A percentile compares a stretch with the other conserved stretches of the same genome.
phyloP scores from a whole-genome alignment of 2,329 filamentous ascomycete species.

The Pseudocercospora vitis region DNA sequence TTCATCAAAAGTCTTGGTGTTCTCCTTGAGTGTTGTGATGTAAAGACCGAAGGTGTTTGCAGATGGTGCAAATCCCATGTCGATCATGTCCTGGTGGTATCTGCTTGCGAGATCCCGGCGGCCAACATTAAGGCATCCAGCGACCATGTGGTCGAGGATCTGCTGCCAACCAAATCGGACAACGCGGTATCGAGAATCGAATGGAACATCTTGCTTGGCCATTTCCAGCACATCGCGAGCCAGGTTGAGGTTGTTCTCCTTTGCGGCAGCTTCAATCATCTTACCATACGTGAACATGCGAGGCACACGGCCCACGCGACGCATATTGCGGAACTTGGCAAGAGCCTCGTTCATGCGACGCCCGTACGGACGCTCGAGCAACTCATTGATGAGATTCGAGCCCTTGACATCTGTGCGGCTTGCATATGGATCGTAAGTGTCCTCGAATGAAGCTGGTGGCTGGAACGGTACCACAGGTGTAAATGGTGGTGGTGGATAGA shows the following conservation, averaged over 20 bases:
- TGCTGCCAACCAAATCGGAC: slow-evolving; percentile 96
- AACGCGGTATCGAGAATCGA: slow-evolving; percentile 77
- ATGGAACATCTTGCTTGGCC: slow-evolving; percentile 84
- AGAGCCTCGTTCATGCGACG: slow-evolving; percentile 75
- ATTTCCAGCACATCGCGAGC: slow-evolving; percentile 86
- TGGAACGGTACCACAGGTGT: slow-evolving; percentile 48
- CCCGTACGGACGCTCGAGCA: slow-evolving; percentile 77
- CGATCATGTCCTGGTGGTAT: slow-evolving; percentile 86
- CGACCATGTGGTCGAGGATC: slow-evolving; percentile 94
- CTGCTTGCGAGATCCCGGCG: slow-evolving; percentile 78
- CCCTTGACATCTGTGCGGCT: slow-evolving; percentile 90
- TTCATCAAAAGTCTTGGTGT: slow-evolving; percentile 95
- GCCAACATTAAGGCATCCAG: slow-evolving; percentile 80
- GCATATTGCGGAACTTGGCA: slow-evolving; percentile 85
- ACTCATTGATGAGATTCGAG: slow-evolving; percentile 84
- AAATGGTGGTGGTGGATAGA: slow-evolving; percentile 54
- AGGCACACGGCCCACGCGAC: slow-evolving; percentile 84
- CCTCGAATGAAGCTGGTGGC: slow-evolving; percentile 63
- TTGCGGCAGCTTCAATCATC: slow-evolving; percentile 85
- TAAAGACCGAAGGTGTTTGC: slow-evolving; percentile 98
- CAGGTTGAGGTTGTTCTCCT: slow-evolving; percentile 77
- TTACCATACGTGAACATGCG: slow-evolving; percentile 97
- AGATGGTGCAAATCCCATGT: slow-evolving; percentile 86
- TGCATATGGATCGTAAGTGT: slow-evolving; percentile 87
- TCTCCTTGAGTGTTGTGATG: slow-evolving; percentile 98